Percentiles rank a stretch among this genome's conserved stretches.
Conservation (phyloP, 1,284 basidiomycete species). For the Cutaneotrichosporon sp. region DNA sequence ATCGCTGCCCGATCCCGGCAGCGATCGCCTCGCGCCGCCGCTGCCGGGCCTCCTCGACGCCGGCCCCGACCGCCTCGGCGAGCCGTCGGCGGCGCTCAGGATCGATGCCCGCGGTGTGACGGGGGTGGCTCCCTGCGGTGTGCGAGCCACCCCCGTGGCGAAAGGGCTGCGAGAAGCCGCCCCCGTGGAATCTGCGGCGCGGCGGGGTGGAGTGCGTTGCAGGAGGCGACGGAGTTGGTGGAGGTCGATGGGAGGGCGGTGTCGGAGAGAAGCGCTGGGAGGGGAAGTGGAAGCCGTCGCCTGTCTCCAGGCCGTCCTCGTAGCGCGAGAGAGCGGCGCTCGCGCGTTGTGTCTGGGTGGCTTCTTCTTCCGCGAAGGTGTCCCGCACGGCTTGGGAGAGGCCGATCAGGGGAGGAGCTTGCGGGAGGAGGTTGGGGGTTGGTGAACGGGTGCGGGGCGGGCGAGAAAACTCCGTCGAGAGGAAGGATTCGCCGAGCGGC, state of each 20-base stretch:
- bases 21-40: slow-evolving; percentile 19
- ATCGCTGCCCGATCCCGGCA: slow-evolving; percentile 13
- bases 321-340: slow-evolving; percentile 10
- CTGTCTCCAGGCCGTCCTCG: slow-evolving; percentile 1
- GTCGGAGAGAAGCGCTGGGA: slow-evolving; percentile 1
- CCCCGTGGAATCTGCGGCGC: not conserved
- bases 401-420: slow-evolving; percentile 21
- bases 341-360: slow-evolving; percentile 5
- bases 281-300: slow-evolving; percentile 10
- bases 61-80: not conserved
- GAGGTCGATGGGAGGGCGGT: not conserved
- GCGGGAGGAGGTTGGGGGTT: slow-evolving; percentile 12
- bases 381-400: slow-evolving; percentile 17
- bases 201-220: not conserved
- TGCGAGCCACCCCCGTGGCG: slow-evolving; percentile 40
- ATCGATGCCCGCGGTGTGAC: slow-evolving; percentile 1
- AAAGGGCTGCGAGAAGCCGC: slow-evolving; percentile 29
- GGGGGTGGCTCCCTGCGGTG: slow-evolving; percentile 38
- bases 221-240: not conserved
- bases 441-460: slow-evolving; percentile 10
- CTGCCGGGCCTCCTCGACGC: slow-evolving; percentile 5
- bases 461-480: slow-evolving; percentile 32
- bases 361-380: slow-evolving; percentile 13
- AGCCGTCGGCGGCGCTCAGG: slow-evolving; percentile 6
- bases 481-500: slow-evolving; percentile 39